Evolutionary conservation across 75 land plant genomes (phyloP).

Genomic region (Adiantum capillusveneris): DNA sequence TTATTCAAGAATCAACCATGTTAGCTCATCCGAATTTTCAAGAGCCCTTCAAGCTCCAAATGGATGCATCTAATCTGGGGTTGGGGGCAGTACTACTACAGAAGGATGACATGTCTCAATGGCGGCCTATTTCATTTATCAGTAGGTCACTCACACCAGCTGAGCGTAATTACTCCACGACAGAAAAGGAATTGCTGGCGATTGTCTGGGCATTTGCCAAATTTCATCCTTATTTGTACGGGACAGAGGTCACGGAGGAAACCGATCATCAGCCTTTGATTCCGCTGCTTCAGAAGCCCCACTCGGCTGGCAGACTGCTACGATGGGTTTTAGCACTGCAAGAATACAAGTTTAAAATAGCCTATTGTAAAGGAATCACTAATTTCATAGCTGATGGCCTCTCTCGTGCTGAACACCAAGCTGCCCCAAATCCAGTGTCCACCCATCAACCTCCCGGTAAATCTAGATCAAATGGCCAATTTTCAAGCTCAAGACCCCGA

Average conservation of each 20-base stretch:
- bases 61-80: background rate
- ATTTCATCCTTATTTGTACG: constrained; percentile 5
- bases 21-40: background rate
- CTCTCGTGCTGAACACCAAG: background rate
- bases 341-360: background rate
- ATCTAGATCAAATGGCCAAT: no score
- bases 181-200: constrained; percentile 5
- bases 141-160: background rate
- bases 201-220: constrained; percentile 7
- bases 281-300: background rate
- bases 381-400: background rate
- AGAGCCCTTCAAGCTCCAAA: background rate
- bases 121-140: constrained; percentile 2
- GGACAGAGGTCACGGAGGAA: background rate
- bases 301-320: background rate
- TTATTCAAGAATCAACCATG: background rate
- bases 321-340: background rate
- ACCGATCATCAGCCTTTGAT: background rate
- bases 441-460: no score
- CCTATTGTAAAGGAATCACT: background rate
- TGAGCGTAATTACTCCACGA: constrained; percentile 7
- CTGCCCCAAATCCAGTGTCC: no score
- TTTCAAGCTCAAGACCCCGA: no score
- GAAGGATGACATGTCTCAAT: background rate
- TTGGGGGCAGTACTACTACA: background rate